A percentile compares a stretch with the other conserved stretches of the same genome.
phyloP scores from a whole-genome alignment of 2,329 filamentous ascomycete species.

The Ascochyta clinopodiicola region DNA sequence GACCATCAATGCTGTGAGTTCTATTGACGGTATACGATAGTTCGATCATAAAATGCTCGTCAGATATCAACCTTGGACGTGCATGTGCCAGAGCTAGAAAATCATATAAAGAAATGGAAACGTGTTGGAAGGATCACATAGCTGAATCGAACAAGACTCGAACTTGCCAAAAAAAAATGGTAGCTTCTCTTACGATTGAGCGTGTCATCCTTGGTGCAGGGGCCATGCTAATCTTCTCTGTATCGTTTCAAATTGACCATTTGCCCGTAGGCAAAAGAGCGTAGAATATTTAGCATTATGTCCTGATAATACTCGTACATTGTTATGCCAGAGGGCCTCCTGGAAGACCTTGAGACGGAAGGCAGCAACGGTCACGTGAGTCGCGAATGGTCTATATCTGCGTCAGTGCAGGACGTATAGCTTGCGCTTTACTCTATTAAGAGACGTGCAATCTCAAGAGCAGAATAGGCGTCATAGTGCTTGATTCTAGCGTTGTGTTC shows the following conservation, averaged over 20 bases:
- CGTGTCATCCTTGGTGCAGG: slow-evolving; percentile 90
- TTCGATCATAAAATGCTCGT: not conserved
- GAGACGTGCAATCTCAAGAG: no score
- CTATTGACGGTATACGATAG: not conserved
- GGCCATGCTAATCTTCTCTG: slow-evolving; percentile 56
- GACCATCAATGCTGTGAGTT: no score
- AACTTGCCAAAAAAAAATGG: slow-evolving; percentile 39
- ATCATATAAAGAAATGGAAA: not conserved
- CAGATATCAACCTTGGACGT: not conserved
- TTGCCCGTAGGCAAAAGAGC: not conserved
- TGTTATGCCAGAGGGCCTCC: not conserved
- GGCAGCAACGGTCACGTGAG: slow-evolving; percentile 8
- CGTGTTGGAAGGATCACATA: not conserved
- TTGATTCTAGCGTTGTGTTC: not conserved
- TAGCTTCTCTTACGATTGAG: slow-evolving; percentile 47
- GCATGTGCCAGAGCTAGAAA: not conserved
- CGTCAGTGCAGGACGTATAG: not conserved
- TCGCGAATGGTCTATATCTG: not conserved
- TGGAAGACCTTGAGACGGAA: not conserved
- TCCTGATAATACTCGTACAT: not conserved
- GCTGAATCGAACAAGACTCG: not conserved
- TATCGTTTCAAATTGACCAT: slow-evolving; percentile 42
- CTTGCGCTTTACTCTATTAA: not conserved
- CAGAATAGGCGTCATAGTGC: not conserved
- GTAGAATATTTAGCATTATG: not conserved